Percentiles rank a stretch among this genome's conserved stretches.
These are phyloP conservation scores for Fusarium setosum DNA, from an alignment of 2,329 filamentous ascomycete genomes.

Conservation along the genomic window DNA sequence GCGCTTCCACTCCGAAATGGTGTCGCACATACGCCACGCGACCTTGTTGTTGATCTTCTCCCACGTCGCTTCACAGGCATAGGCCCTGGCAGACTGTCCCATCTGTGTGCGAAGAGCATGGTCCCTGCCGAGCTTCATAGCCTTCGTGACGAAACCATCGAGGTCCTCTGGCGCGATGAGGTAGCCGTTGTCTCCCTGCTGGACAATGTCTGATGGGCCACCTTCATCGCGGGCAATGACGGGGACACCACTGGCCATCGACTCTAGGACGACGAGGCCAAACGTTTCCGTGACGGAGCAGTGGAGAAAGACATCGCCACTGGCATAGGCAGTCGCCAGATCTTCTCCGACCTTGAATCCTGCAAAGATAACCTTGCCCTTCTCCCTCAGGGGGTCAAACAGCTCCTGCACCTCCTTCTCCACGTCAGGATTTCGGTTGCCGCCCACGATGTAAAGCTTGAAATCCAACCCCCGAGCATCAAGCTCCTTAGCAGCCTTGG, in stretches of 20 bases:
- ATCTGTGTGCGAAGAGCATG: constrained; percentile 56
- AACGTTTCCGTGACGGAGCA: constrained; percentile 80
- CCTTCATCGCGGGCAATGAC: constrained; percentile 77
- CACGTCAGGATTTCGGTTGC: constrained; percentile 73
- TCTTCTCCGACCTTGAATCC: constrained; percentile 71
- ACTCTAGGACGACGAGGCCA: constrained; percentile 76
- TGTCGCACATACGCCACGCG: constrained; percentile 70
- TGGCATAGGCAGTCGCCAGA: constrained; percentile 74
- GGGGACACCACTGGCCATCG: constrained; percentile 77
- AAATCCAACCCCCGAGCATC: constrained; percentile 67
- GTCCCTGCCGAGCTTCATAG: constrained; percentile 62
- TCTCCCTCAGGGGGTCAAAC: constrained; percentile 61
- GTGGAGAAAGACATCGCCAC: constrained; percentile 76
- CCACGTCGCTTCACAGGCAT: constrained; percentile 75
- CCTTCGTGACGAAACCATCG: constrained; percentile 65
- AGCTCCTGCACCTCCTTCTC: constrained; percentile 70
- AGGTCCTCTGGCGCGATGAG: constrained; percentile 70
- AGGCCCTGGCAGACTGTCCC: constrained; percentile 59
- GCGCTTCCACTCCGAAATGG: constrained; percentile 58
- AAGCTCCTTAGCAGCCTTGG: constrained; percentile 65
- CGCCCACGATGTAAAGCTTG: constrained; percentile 75
- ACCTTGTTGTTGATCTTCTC: constrained; percentile 78
- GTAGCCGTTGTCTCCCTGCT: constrained; percentile 69
- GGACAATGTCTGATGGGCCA: constrained; percentile 75
- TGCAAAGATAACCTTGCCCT: constrained; percentile 71